phyloP scores from a whole-genome alignment of 768 basidiomycete species.

The Brasilioporus rufonigricans region DNA sequence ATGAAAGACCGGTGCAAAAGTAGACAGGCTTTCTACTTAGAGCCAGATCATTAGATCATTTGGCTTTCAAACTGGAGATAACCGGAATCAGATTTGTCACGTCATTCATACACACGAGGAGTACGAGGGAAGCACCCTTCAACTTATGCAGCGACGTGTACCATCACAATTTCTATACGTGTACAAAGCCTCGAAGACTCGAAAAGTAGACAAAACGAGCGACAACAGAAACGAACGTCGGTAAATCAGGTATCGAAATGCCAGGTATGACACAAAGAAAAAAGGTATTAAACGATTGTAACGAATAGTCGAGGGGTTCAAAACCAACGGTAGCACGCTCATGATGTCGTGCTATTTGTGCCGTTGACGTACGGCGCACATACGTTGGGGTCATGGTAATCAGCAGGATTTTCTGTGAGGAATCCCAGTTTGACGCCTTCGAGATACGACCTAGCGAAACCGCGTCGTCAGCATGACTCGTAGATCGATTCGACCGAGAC shows the following conservation, averaged over 20 bases:
- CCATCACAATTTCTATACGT: not conserved
- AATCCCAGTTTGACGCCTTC: conserved; percentile 58
- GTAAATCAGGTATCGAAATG: not conserved
- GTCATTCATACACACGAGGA: no score
- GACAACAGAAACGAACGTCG: not conserved
- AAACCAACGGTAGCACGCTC: not conserved
- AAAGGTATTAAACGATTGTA: not conserved
- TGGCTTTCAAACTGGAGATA: no score
- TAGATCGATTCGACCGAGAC: not conserved
- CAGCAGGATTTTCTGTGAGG: conserved; percentile 61
- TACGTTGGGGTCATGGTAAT: conserved; percentile 55
- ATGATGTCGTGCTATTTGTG: conserved; percentile 11
- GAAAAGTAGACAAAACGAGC: not conserved
- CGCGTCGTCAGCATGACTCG: not conserved
- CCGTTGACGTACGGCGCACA: conserved; percentile 49
- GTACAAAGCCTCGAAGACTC: not conserved
- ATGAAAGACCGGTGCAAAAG: no score
- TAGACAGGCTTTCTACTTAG: no score
- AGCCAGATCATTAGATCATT: no score
- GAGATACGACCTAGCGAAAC: conserved; percentile 58
- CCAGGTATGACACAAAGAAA: not conserved
- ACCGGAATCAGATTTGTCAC: no score
- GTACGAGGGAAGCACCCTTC: no score
- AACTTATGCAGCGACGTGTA: not conserved
- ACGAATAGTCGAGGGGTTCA: not conserved